Evolutionary conservation across 345 rosid species (phyloP), one percentile per base, ranked within the genome.

Genomic region (Mallotus nudiflorus): DNA sequence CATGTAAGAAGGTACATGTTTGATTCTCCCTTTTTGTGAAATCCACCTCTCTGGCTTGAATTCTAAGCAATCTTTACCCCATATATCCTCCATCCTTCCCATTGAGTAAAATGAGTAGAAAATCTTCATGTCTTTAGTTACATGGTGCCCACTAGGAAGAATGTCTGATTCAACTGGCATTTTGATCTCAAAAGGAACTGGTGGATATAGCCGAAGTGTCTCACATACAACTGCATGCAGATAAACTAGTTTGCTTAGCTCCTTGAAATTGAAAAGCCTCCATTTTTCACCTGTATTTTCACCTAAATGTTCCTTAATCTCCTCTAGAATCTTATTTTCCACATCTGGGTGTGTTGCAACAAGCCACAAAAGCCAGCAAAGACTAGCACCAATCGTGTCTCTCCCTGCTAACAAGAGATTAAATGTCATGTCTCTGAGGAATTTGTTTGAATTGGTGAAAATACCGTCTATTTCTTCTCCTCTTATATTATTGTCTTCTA

Each of bases 101-200:
- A 91, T 88, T 8, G 92, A 88, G 27, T 89, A 85, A 1, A 90
- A 83, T 24, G 82, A 82, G 33, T 86, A 88, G 25, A 94, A 77
- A 0, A 89, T 85, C 45, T 86, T 84, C 66, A 82, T 88, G 16
- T 92, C 87, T n/a, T 60, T 78, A 19, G 52, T 20, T 0, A 91
- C 86, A 0, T 3, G 55, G 27, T 94, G 89, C 14, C 97, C 97
- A 25, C 88, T 88, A 0, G 97, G 96, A 33, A 91, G 58, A 46
- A 79, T 67, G 73, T 91, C 92, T 53, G 80, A 75, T 67, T 60
- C 65, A 3, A 69, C 66, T 18, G 93, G 89, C 39, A 84, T 86
- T 69, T 89, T 91, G 6, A 92, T 89, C 73, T 88, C 86, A 87
- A 94, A 84, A 27, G 92, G 85, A 24, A 88, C 90, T 10, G 93